Conservation (phyloP, 768 basidiomycete species). For the Suillus alpinus region DNA sequence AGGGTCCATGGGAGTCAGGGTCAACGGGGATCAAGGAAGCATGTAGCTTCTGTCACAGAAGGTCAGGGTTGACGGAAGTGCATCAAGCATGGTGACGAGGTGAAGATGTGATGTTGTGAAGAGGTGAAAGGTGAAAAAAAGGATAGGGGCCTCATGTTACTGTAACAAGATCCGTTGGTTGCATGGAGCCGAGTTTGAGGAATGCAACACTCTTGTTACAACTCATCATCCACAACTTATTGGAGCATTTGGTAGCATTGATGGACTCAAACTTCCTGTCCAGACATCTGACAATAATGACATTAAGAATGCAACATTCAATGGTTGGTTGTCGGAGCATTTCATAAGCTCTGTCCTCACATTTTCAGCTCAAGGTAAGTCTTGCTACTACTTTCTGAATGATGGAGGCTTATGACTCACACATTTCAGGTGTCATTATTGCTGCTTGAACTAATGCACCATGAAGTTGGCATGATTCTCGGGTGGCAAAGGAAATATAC, state of each 20-base stretch:
- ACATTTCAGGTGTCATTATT: slow-evolving; percentile 35
- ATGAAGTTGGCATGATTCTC: slow-evolving; percentile 50
- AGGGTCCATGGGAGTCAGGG: too few species aligned
- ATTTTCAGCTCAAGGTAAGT: slow-evolving; percentile 25
- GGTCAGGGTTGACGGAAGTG: too few species aligned
- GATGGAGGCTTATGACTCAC: too few species aligned
- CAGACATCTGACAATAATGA: slow-evolving; percentile 36
- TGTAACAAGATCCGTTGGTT: slow-evolving; percentile 29
- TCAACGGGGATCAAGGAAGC: too few species aligned
- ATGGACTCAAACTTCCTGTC: slow-evolving; percentile 38
- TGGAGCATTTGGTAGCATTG: slow-evolving; percentile 41
- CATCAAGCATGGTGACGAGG: too few species aligned
- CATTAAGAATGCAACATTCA: slow-evolving; percentile 46
- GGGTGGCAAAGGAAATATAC: slow-evolving; percentile 39
- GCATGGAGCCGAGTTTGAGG: slow-evolving; percentile 25
- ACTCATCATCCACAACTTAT: slow-evolving; percentile 27
- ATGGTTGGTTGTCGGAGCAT: slow-evolving; percentile 42
- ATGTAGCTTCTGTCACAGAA: too few species aligned
- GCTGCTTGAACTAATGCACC: slow-evolving; percentile 36
- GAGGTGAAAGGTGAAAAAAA: too few species aligned
- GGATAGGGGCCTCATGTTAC: too few species aligned
- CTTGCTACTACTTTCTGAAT: too few species aligned
- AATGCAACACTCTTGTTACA: slow-evolving; percentile 25
- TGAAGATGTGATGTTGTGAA: too few species aligned
- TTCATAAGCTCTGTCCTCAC: slow-evolving; percentile 38